phyloP scores from a whole-genome alignment of 345 rosid genomes.

The Ceriops zippeliana region DNA sequence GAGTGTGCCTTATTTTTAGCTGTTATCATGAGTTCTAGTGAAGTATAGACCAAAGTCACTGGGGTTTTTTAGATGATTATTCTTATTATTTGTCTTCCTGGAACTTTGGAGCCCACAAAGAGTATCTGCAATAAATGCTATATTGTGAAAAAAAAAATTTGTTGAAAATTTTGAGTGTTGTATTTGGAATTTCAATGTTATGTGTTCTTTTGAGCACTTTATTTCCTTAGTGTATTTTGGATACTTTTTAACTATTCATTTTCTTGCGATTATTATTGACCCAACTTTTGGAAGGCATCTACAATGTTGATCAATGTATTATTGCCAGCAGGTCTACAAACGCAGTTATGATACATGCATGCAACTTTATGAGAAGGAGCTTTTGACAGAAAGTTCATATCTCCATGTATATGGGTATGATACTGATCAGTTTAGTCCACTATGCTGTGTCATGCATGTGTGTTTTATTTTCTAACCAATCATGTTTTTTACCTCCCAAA shows the following conservation, averaged over 20 bases:
- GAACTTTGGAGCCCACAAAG: too few species aligned
- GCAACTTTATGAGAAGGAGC: constrained; percentile 86
- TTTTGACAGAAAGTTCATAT: constrained; percentile 65
- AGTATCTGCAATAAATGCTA: too few species aligned
- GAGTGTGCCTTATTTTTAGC: not conserved
- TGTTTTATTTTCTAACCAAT: not conserved
- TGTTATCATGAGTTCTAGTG: not conserved
- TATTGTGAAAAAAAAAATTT: not conserved
- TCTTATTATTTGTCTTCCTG: too few species aligned
- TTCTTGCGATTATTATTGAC: not conserved
- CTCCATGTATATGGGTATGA: constrained; percentile 71
- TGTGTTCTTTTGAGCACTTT: not conserved
- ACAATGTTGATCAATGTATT: constrained; percentile 7
- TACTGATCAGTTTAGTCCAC: constrained; percentile 8
- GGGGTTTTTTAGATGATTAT: too few species aligned
- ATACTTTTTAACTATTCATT: not conserved
- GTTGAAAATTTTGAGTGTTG: not conserved
- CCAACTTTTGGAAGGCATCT: not conserved
- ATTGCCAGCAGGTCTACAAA: constrained; percentile 65
- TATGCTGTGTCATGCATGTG: not conserved
- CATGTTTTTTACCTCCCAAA: not conserved
- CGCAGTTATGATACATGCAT: constrained; percentile 74
- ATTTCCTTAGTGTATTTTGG: too few species aligned
- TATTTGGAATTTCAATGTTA: not conserved
- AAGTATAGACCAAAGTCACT: too few species aligned